These are phyloP conservation scores for Fusarium tricinctum DNA, from an alignment of 2,329 filamentous ascomycete genomes.

Conservation along the genomic window DNA sequence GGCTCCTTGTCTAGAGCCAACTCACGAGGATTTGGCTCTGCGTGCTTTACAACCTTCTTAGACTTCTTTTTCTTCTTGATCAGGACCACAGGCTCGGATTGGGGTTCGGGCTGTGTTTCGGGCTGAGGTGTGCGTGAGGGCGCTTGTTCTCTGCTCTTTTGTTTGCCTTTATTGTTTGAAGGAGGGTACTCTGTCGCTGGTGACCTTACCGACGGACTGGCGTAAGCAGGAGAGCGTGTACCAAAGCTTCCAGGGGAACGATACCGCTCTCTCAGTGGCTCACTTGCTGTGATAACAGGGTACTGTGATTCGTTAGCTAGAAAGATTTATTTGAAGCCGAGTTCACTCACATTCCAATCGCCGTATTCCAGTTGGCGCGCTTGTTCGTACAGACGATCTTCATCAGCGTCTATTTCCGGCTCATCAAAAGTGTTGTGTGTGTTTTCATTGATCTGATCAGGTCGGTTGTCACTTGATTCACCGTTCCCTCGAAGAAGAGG, in stretches of 20 bases:
- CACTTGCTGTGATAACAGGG: slow-evolving; percentile 86
- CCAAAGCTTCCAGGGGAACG: slow-evolving; percentile 53
- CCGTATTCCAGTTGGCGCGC: slow-evolving; percentile 82
- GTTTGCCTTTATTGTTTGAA: slow-evolving; percentile 45
- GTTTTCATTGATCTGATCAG: slow-evolving; percentile 56
- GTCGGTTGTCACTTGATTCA: slow-evolving; percentile 59
- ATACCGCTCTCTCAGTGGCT: slow-evolving; percentile 79
- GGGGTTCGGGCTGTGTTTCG: slow-evolving; percentile 42
- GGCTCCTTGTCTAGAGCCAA: slow-evolving; percentile 48
- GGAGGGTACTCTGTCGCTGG: slow-evolving; percentile 29
- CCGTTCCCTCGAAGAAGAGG: slow-evolving; percentile 66
- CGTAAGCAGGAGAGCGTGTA: slow-evolving; percentile 48
- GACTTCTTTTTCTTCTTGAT: slow-evolving; percentile 59
- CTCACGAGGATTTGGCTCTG: slow-evolving; percentile 51
- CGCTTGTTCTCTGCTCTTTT: slow-evolving; percentile 30
- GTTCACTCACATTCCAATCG: slow-evolving; percentile 88
- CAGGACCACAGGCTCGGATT: slow-evolving; percentile 51
- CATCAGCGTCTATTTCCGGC: slow-evolving; percentile 73
- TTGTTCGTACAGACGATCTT: slow-evolving; percentile 78
- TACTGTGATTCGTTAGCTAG: slow-evolving; percentile 69
- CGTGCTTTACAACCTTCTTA: slow-evolving; percentile 55
- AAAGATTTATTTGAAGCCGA: too few species aligned
- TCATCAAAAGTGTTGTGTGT: slow-evolving; percentile 64
- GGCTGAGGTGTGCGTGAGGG: slow-evolving; percentile 33
- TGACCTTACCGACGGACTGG: slow-evolving; percentile 43